Evolutionary conservation across 108 stramenopile genomes (phyloP).

Genomic region (Skeletonema potamos): DNA sequence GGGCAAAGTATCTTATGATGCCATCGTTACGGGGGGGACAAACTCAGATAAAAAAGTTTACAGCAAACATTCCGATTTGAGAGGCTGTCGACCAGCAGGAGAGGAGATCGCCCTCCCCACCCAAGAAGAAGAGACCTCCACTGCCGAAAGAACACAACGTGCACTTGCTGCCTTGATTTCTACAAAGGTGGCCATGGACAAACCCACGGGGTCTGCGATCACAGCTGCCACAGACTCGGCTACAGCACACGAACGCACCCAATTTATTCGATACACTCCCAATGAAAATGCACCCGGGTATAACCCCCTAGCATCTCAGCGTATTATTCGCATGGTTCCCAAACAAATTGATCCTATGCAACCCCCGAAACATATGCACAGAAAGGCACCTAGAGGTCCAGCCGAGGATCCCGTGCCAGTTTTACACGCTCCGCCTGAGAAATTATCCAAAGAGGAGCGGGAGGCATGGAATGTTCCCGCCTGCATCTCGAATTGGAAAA

Average conservation of each 20-base stretch:
- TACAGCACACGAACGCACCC: conserved; percentile 79
- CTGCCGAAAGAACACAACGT: conserved; percentile 84
- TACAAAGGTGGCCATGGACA: conserved; percentile 81
- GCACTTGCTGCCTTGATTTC: conserved; percentile 84
- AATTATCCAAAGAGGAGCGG: conserved; percentile 86
- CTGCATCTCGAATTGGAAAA: conserved; percentile 99
- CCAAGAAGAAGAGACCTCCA: conserved; percentile 80
- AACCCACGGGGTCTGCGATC: conserved; percentile 82
- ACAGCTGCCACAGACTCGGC: conserved; percentile 72
- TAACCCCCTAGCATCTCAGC: conserved; percentile 89
- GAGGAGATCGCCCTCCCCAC: conserved; percentile 91
- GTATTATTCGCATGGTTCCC: conserved; percentile 98
- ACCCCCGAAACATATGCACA: conserved; percentile 98
- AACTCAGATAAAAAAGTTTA: conserved; percentile 91
- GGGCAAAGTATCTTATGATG: conserved; percentile 93
- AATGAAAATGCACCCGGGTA: conserved; percentile 96
- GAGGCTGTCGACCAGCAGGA: conserved; percentile 64
- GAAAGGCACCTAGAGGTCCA: conserved; percentile 94
- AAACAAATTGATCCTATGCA: conserved; percentile 98
- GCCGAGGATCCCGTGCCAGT: conserved; percentile 92
- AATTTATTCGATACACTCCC: conserved; percentile 98
- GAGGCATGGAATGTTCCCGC: conserved; percentile 98
- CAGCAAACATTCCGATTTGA: conserved; percentile 80
- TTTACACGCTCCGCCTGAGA: conserved; percentile 79
- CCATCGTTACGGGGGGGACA: conserved; percentile 93